phyloP scores from a whole-genome alignment of 371 early-diverging fungal genomes.

The Apophysomyces sp. region DNA sequence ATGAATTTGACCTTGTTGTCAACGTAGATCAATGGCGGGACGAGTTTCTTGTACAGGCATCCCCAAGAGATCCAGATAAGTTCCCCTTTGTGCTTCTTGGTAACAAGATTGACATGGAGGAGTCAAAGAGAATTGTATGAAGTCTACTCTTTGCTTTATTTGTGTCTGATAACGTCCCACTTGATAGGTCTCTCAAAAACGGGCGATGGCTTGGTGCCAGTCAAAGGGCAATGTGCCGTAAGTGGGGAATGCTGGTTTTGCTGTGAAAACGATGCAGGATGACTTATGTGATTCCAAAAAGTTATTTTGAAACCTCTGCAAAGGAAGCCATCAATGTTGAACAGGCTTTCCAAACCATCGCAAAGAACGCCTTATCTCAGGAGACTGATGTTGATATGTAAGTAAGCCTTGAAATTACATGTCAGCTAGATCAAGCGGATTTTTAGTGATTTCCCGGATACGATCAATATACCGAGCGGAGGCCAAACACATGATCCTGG shows the following conservation, averaged over 20 bases:
- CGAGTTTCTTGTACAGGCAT: constrained; percentile 94
- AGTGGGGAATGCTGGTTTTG: constrained; percentile 8
- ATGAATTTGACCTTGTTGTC: not conserved
- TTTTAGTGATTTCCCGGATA: constrained; percentile 32
- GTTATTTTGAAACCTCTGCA: constrained; percentile 57
- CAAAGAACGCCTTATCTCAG: constrained; percentile 89
- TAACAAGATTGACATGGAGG: constrained; percentile 98
- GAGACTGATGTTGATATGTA: constrained; percentile 83
- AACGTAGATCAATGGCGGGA: constrained; percentile 82
- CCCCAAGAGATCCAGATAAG: constrained; percentile 91
- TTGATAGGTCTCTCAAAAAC: constrained; percentile 81
- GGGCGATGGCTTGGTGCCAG: constrained; percentile 95
- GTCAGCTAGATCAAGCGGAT: not conserved
- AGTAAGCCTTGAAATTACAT: not conserved
- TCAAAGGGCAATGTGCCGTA: constrained; percentile 90
- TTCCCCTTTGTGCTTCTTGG: constrained; percentile 98
- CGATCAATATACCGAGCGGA: constrained; percentile 33
- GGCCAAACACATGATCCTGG: constrained; percentile 21
- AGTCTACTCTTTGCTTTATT: not conserved
- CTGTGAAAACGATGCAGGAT: not conserved
- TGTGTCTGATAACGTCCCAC: not conserved
- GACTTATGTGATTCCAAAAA: not conserved
- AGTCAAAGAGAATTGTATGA: constrained; percentile 83
- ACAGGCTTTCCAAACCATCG: constrained; percentile 91
- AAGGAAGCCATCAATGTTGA: constrained; percentile 97